Conservation (phyloP, 192 early-diverging fungal genomes). For the Coemansia erecta region DNA sequence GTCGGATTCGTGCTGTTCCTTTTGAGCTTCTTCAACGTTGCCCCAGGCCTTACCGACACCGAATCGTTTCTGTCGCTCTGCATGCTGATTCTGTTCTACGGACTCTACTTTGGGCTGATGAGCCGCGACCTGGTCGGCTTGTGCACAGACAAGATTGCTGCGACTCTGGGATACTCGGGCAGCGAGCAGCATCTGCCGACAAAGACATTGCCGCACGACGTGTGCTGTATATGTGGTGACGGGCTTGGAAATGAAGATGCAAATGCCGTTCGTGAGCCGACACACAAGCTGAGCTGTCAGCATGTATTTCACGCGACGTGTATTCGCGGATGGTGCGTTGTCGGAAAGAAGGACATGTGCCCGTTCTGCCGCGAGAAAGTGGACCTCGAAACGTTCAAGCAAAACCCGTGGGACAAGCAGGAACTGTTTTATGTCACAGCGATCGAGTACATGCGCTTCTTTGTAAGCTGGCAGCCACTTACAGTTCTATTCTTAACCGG, state of each 20-base stretch:
- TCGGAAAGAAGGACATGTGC: slow-evolving; percentile 53
- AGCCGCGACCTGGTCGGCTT: slow-evolving; percentile 50
- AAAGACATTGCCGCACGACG: slow-evolving; percentile 25
- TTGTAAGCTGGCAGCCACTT: slow-evolving; percentile 53
- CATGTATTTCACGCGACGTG: slow-evolving; percentile 55
- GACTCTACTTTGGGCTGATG: slow-evolving; percentile 50
- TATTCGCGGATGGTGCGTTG: slow-evolving; percentile 55
- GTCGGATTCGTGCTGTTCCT: slow-evolving; percentile 26
- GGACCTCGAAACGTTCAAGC: slow-evolving; percentile 40
- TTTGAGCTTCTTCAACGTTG: slow-evolving; percentile 39
- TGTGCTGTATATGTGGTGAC: slow-evolving; percentile 49
- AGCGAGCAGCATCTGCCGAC: slow-evolving; percentile 27
- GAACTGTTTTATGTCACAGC: slow-evolving; percentile 50
- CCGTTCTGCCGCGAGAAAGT: slow-evolving; percentile 56
- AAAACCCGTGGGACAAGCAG: slow-evolving; percentile 54
- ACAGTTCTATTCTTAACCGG: slow-evolving; percentile 29
- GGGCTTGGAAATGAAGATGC: slow-evolving; percentile 10
- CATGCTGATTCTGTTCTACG: slow-evolving; percentile 41
- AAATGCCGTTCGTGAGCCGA: slow-evolving; percentile 20
- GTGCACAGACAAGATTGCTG: slow-evolving; percentile 49
- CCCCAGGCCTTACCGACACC: slow-evolving; percentile 42
- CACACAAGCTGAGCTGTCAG: slow-evolving; percentile 34
- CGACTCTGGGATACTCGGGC: slow-evolving; percentile 43
- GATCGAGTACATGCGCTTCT: slow-evolving; percentile 54
- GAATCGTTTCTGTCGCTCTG: slow-evolving; percentile 25